Conservation (phyloP, 2,329 filamentous ascomycete genomes). For the Epichloe sp. region DNA sequence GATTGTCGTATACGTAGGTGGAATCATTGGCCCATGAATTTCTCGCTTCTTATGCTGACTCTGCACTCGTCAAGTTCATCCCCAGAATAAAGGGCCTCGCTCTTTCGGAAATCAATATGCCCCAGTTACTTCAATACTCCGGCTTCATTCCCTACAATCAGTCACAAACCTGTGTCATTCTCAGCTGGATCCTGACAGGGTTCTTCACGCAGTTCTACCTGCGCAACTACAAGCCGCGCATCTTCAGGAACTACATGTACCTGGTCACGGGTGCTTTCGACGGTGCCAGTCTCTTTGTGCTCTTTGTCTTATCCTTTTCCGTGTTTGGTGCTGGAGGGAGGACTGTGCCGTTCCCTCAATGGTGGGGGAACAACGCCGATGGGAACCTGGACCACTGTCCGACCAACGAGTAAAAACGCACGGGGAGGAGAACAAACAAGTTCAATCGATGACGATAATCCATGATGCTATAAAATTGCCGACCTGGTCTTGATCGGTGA, state of each 20-base stretch:
- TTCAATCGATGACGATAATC: too few species aligned
- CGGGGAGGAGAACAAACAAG: too few species aligned
- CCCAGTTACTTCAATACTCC: conserved; percentile 4
- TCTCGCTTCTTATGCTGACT: not conserved
- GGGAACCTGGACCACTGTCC: conserved; percentile 38
- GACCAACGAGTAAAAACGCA: conserved; percentile 13
- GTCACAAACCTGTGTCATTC: conserved; percentile 41
- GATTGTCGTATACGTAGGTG: not conserved
- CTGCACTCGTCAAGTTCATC: not conserved
- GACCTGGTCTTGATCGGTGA: too few species aligned
- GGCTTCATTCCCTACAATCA: conserved; percentile 10
- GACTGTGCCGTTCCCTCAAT: conserved; percentile 32
- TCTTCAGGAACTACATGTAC: conserved; percentile 42
- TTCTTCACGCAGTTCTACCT: conserved; percentile 39
- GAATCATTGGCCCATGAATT: not conserved
- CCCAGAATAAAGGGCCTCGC: not conserved
- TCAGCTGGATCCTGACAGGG: conserved; percentile 30
- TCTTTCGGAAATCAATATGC: conserved; percentile 2
- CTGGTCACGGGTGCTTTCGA: conserved; percentile 39
- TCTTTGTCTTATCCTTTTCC: conserved; percentile 32
- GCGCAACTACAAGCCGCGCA: conserved; percentile 35
- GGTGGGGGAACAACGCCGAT: conserved; percentile 40
- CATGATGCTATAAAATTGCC: too few species aligned
- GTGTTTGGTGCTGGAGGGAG: conserved; percentile 38
- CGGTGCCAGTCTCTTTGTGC: conserved; percentile 27